Base-by-base conservation (phyloP, 1,284 basidiomycete genomes). In the Farysia itapuensis region DNA sequence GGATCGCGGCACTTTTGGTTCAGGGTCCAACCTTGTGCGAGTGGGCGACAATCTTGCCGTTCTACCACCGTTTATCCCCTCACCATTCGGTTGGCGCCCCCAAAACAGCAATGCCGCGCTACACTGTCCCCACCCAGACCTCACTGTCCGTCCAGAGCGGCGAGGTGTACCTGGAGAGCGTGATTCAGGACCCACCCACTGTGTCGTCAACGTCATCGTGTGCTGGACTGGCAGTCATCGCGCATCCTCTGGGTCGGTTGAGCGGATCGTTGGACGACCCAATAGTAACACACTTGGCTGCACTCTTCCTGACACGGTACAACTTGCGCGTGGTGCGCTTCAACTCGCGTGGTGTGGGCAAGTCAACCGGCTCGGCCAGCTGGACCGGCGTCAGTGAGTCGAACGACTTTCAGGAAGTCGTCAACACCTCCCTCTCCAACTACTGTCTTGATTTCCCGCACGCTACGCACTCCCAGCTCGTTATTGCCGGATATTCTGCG, bases 271-370 rank as follows among this genome's bases (percentile, higher is more conserved):
- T 58, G 11, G 58, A 63, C 37, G 64, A 66, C 26, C 53, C 59
- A 4, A 50, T 66, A 23, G 40, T 66, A 19, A 46, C 41, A 4
- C 43, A 50, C 16, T 28, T 66, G 12, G 39, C 53, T 1, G 42
- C 46, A 0, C 15, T 48, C 7, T 39, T 66, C 4, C 20, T 49
- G 6, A 40, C 47, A 6, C 38, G 54, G n/a, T 28, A 35, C 1
- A 33, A 51, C 11, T 35, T 56, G 8, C 43, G 52, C 7, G 56
- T 59, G 5, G 51, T 64, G 16, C 47, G 57, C 5, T 64, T 60
- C 56, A 64, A 65, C 39, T 57, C 63, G 16, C 41, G 63, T 25
- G 63, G 63, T 8, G 64, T 63, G 3, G 64, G 58, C 29, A 43
- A 51, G 16, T 54, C 49, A 5, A 35, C 36, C 12, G 64, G 58